phyloP scores from a whole-genome alignment of 2,329 filamentous ascomycete genomes.

The Phialophora chinensis region DNA sequence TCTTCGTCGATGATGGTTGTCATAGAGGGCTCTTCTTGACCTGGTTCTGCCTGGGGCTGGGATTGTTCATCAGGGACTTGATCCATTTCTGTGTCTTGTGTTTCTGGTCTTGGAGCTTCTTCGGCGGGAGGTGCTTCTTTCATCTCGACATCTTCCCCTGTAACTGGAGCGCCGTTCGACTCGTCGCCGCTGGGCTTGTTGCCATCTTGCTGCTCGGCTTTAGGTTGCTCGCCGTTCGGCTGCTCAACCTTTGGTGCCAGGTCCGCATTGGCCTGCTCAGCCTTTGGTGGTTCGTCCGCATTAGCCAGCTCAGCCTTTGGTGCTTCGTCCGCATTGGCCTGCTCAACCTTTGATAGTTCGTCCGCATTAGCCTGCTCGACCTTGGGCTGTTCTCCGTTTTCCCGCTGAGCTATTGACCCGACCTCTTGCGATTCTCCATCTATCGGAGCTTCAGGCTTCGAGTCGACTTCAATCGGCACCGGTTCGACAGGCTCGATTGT shows the following conservation, averaged over 20 bases:
- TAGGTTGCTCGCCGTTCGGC: constrained; percentile 8
- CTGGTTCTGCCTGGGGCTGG: constrained; percentile 4
- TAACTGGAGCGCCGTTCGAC: constrained; percentile 14
- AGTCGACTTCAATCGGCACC: constrained; percentile 9
- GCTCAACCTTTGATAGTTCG: constrained; percentile 35
- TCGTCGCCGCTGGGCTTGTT: constrained; percentile 44
- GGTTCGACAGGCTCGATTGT: neutral
- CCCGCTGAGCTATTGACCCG: constrained; percentile 6
- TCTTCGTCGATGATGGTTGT: constrained; percentile 47
- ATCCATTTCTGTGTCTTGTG: constrained; percentile 9
- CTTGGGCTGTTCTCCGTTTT: constrained; percentile 21
- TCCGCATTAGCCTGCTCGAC: constrained; percentile 51
- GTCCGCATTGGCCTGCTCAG: constrained; percentile 50
- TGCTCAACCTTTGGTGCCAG: constrained; percentile 29
- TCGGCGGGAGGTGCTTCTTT: constrained; percentile 48
- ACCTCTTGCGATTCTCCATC: constrained; percentile 16
- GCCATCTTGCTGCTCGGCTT: constrained; percentile 14
- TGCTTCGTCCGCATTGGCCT: constrained; percentile 20
- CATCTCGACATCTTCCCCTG: constrained; percentile 55
- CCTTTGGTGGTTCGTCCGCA: constrained; percentile 39
- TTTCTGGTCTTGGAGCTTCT: constrained; percentile 32
- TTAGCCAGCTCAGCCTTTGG: constrained; percentile 50
- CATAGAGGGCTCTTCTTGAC: constrained; percentile 7
- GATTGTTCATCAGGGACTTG: constrained; percentile 14
- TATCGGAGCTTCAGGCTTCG: neutral